Conservation (phyloP, 169 alveolate genomes). For the Cryptosporidium andersoni region DNA sequence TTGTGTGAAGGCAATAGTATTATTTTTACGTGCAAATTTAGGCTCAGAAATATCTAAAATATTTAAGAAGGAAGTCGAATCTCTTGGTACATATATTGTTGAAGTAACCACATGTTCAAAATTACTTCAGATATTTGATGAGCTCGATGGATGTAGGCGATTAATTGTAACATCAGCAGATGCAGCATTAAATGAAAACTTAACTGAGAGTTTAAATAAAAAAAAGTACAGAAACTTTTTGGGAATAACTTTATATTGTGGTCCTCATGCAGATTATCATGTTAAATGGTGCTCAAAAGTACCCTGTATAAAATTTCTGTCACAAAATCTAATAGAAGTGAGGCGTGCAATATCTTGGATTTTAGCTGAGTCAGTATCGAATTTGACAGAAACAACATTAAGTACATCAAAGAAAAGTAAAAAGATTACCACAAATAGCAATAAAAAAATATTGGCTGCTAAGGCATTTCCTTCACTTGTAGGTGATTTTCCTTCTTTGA, state of each 20-base stretch:
- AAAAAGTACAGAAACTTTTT: constrained; percentile 42
- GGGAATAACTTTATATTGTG: constrained; percentile 52
- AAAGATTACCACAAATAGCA: constrained; percentile 32
- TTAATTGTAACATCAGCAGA: constrained; percentile 69
- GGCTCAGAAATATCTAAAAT: constrained; percentile 36
- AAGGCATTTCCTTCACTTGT: constrained; percentile 1
- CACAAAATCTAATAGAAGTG: constrained; percentile 62
- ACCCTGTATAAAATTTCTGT: constrained; percentile 47
- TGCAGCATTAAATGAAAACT: constrained; percentile 47
- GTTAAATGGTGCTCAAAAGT: constrained; percentile 64
- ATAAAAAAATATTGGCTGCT: constrained; percentile 11
- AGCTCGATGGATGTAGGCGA: constrained; percentile 63
- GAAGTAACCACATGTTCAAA: constrained; percentile 32
- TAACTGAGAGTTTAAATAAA: constrained; percentile 42
- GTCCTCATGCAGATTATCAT: constrained; percentile 71
- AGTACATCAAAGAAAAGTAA: constrained; percentile 47
- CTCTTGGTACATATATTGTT: constrained; percentile 70
- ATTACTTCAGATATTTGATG: constrained; percentile 29
- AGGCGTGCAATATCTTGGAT: constrained; percentile 71
- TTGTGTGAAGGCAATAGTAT: constrained; percentile 56
- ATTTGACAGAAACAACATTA: constrained; percentile 21
- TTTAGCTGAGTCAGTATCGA: constrained; percentile 31
- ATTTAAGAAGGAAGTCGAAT: constrained; percentile 63
- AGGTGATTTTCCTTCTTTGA: constrained; percentile 37
- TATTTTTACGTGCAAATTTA: constrained; percentile 65